These are phyloP conservation scores for Aspergillus proliferans DNA, from an alignment of 2,329 filamentous ascomycete genomes.

Conservation along the genomic window DNA sequence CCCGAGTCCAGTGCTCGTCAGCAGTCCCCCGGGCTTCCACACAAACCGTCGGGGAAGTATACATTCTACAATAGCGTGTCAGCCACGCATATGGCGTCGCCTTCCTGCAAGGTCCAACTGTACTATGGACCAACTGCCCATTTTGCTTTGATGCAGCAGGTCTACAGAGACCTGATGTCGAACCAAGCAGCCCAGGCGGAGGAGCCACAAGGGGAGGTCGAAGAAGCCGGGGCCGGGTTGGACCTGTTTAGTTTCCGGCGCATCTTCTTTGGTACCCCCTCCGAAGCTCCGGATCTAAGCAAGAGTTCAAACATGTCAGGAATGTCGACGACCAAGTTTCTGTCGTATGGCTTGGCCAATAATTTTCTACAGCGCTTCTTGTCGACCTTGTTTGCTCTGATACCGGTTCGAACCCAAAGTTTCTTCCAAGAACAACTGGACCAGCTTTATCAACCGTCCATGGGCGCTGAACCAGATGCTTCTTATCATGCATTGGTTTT, in stretches of 20 bases:
- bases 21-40: constrained; percentile 11
- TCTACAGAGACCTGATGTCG: constrained; percentile 29
- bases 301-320: constrained; percentile 18
- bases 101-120: constrained; percentile 40
- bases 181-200: constrained; percentile 11
- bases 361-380: constrained; percentile 37
- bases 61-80: constrained; percentile 41
- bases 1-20: constrained; percentile 9
- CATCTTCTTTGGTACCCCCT: constrained; percentile 37
- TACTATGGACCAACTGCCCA: constrained; percentile 46
- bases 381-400: constrained; percentile 35
- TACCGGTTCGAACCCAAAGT: constrained; percentile 32
- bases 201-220: constrained; percentile 25
- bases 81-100: constrained; percentile 41
- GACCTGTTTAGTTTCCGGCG: constrained; percentile 34
- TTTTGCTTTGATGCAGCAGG: constrained; percentile 39
- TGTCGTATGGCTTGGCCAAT: constrained; percentile 35
- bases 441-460: constrained; percentile 27
- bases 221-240: constrained; percentile 33
- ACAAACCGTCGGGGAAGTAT: constrained; percentile 9
- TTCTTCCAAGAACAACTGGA: constrained; percentile 32
- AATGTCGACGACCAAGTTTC: constrained; percentile 26
- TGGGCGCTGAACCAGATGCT: constrained; percentile 27
- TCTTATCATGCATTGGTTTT: constrained; percentile 34
- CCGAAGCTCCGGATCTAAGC: constrained; percentile 24